A percentile compares a stretch with the other conserved stretches of the same genome.
phyloP scores from a whole-genome alignment of 2,329 filamentous ascomycete genomes.

The Acrocalymma vagum region DNA sequence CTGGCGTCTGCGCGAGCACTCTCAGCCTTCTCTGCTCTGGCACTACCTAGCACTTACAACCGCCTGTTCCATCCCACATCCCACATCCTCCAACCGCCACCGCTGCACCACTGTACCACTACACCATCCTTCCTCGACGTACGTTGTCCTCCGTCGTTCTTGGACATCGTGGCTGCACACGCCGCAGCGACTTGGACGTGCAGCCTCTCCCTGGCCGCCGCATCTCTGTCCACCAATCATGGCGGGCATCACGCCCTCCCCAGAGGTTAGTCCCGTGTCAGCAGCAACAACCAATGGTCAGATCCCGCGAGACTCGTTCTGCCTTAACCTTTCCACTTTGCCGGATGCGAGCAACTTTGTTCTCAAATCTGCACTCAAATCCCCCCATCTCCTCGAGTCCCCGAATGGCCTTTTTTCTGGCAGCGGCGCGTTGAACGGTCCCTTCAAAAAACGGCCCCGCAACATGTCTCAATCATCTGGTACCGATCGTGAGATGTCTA shows the following conservation, averaged over 20 bases:
- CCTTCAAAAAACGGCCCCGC: constrained; percentile 48
- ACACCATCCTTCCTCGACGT: too few species aligned
- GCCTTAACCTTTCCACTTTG: constrained; percentile 49
- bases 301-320: constrained; percentile 49
- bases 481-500: constrained; percentile 50
- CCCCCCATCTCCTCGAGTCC: constrained; percentile 48
- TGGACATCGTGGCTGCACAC: constrained; percentile 37
- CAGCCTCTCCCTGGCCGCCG: constrained; percentile 35
- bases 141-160: too few species aligned
- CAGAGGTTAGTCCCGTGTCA: constrained; percentile 54
- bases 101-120: constrained; percentile 1
- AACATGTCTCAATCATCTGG: constrained; percentile 54
- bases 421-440: constrained; percentile 33
- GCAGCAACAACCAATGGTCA: constrained; percentile 50
- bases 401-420: constrained; percentile 44
- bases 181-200: constrained; percentile 36
- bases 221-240: constrained; percentile 48
- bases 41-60: too few species aligned
- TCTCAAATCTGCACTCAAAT: constrained; percentile 47
- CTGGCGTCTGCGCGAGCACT: too few species aligned
- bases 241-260: constrained; percentile 49
- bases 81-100: too few species aligned
- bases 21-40: too few species aligned
- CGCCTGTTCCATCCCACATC: too few species aligned
- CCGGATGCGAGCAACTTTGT: constrained; percentile 47